phyloP scores from a whole-genome alignment of 2,329 filamentous ascomycete genomes.

The Colletotrichum salicis region DNA sequence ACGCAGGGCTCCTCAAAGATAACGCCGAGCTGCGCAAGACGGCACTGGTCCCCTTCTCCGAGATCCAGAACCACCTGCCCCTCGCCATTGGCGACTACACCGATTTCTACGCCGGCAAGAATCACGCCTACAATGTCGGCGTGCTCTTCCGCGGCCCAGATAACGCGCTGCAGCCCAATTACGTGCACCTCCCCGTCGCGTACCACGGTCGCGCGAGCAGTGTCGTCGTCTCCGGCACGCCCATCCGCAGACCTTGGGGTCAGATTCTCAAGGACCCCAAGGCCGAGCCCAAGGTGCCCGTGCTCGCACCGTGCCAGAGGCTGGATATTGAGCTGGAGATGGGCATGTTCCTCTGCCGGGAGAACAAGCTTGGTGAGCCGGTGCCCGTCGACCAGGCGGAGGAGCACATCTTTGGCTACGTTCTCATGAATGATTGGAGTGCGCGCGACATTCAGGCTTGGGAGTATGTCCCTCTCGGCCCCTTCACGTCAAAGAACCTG shows the following conservation, averaged over 20 bases:
- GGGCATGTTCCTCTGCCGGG: constrained; percentile 76
- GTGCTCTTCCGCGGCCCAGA: constrained; percentile 77
- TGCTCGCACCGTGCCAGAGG: constrained; percentile 67
- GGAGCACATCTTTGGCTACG: constrained; percentile 77
- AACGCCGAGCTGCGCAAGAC: constrained; percentile 45
- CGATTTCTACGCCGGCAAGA: constrained; percentile 83
- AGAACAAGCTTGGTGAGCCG: constrained; percentile 74
- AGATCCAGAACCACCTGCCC: constrained; percentile 76
- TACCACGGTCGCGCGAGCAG: constrained; percentile 85
- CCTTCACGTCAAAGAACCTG: constrained; percentile 71
- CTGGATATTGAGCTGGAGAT: constrained; percentile 85
- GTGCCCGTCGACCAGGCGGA: constrained; percentile 74
- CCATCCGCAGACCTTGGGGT: constrained; percentile 77
- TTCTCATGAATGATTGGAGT: constrained; percentile 73
- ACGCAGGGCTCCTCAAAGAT: constrained; percentile 47
- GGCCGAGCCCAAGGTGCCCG: constrained; percentile 64
- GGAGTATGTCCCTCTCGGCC: constrained; percentile 71
- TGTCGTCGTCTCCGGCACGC: constrained; percentile 79
- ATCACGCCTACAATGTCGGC: constrained; percentile 79
- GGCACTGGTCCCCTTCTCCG: constrained; percentile 46
- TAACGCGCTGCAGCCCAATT: constrained; percentile 83
- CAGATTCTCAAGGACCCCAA: constrained; percentile 69
- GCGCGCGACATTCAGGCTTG: constrained; percentile 70
- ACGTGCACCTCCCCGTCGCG: constrained; percentile 81
- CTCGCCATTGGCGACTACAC: constrained; percentile 85